phyloP scores from a whole-genome alignment of 371 early-diverging fungal genomes.

The Mortierella sp. region DNA sequence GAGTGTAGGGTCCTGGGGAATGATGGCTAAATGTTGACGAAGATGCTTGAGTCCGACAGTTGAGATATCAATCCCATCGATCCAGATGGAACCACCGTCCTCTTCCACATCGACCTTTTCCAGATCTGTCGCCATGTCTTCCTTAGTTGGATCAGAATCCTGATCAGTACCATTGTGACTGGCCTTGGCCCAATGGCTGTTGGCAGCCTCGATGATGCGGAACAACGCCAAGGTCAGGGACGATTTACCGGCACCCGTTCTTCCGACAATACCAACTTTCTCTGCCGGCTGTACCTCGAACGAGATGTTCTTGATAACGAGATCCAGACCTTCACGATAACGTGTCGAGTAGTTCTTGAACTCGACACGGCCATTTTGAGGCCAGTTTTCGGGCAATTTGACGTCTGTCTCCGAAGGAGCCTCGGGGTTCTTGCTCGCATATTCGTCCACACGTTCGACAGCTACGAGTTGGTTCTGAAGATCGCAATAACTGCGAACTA shows the following conservation, averaged over 20 bases:
- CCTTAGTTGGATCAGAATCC: neutral
- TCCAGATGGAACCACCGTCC: constrained; percentile 66
- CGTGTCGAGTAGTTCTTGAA: constrained; percentile 66
- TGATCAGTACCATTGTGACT: constrained; percentile 28
- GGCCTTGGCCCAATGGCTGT: constrained; percentile 45
- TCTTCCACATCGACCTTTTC: constrained; percentile 63
- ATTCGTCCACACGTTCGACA: constrained; percentile 78
- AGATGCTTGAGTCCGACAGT: constrained; percentile 69
- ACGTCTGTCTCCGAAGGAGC: constrained; percentile 54
- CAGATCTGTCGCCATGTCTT: constrained; percentile 2
- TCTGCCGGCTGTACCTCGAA: constrained; percentile 62
- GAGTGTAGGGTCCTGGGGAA: constrained; percentile 78
- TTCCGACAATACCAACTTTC: constrained; percentile 73
- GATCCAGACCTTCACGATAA: constrained; percentile 67
- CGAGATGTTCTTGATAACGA: constrained; percentile 68
- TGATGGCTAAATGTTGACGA: constrained; percentile 72
- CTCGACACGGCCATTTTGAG: constrained; percentile 64
- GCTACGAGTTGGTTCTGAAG: constrained; percentile 57
- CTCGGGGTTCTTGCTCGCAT: constrained; percentile 68
- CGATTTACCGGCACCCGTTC: constrained; percentile 75
- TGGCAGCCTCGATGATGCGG: constrained; percentile 72
- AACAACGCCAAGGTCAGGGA: constrained; percentile 75
- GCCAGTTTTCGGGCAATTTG: constrained; percentile 62
- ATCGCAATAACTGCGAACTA: constrained; percentile 60
- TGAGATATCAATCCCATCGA: constrained; percentile 77